phyloP scores from a whole-genome alignment of 2,329 filamentous ascomycete species.

The Cladophialophora bantiana region DNA sequence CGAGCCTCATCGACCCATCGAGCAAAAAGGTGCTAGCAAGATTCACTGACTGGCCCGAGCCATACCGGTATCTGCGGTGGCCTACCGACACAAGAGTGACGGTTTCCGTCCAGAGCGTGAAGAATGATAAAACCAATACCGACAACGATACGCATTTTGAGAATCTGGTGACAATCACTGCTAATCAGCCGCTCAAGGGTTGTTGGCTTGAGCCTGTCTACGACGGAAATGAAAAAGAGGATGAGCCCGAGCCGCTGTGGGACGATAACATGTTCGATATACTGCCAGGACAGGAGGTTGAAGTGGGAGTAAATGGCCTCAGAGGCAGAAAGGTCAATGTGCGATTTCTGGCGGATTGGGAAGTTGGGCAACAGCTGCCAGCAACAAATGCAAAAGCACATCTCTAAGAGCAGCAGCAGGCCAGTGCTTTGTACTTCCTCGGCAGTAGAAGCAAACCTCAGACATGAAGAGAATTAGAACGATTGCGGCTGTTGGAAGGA shows the following conservation, averaged over 20 bases:
- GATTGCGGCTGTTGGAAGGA: neutral
- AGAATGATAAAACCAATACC: slow-evolving; percentile 42
- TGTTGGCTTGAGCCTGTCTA: slow-evolving; percentile 54
- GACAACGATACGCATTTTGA: slow-evolving; percentile 40
- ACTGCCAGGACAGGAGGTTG: slow-evolving; percentile 62
- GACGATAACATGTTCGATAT: slow-evolving; percentile 63
- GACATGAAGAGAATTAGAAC: neutral
- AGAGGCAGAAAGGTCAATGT: slow-evolving; percentile 16
- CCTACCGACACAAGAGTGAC: slow-evolving; percentile 37
- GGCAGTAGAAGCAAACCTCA: neutral
- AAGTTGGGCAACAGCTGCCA: slow-evolving; percentile 4
- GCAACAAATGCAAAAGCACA: neutral
- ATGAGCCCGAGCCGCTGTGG: slow-evolving; percentile 50
- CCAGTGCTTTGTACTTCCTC: neutral
- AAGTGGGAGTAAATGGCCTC: slow-evolving; percentile 38
- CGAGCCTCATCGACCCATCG: slow-evolving; percentile 32
- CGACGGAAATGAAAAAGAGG: slow-evolving; percentile 47
- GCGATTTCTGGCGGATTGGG: slow-evolving; percentile 20
- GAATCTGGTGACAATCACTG: slow-evolving; percentile 53
- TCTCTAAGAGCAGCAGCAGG: neutral
- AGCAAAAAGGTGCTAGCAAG: slow-evolving; percentile 57
- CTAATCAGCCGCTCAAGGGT: slow-evolving; percentile 62
- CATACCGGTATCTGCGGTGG: slow-evolving; percentile 64
- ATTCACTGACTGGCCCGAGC: slow-evolving; percentile 66
- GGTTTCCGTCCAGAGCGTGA: neutral